These are phyloP conservation scores for Yamadazyma scolyti DNA, from an alignment of 805 yeast genomes.

Conservation along the genomic window DNA sequence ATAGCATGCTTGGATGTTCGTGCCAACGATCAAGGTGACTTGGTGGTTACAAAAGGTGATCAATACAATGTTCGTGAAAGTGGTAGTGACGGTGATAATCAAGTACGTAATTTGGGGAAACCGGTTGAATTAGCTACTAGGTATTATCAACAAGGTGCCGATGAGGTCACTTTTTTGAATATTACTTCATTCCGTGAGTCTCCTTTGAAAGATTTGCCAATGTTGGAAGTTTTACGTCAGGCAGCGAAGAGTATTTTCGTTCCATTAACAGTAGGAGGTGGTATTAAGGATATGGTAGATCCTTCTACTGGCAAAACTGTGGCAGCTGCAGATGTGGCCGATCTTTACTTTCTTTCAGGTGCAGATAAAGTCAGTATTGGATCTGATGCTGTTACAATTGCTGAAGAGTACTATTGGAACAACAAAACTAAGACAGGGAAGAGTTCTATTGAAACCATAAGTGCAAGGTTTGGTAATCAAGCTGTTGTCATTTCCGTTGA, in stretches of 20 bases:
- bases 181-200: slow-evolving; percentile 95
- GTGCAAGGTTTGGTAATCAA: slow-evolving; percentile 89
- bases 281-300: slow-evolving; percentile 86
- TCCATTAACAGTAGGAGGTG: slow-evolving; percentile 98
- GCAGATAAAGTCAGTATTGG: slow-evolving; percentile 98
- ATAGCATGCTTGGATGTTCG: slow-evolving; percentile 98
- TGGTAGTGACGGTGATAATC: slow-evolving; percentile 33
- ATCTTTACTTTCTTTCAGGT: slow-evolving; percentile 89
- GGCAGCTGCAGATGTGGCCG: slow-evolving; percentile 88
- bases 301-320: slow-evolving; percentile 70
- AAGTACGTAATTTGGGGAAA: slow-evolving; percentile 91
- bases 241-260: slow-evolving; percentile 93
- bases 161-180: slow-evolving; percentile 90
- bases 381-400: slow-evolving; percentile 92
- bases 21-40: slow-evolving; percentile 88
- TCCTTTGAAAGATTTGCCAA: slow-evolving; percentile 90
- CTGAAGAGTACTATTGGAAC: slow-evolving; percentile 69
- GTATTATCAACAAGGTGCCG: slow-evolving; percentile 93
- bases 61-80: slow-evolving; percentile 93
- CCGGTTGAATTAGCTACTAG: slow-evolving; percentile 92
- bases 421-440: slow-evolving; percentile 62
- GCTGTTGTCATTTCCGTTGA: slow-evolving; percentile 99
- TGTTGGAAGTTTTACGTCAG: slow-evolving; percentile 79
- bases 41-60: slow-evolving; percentile 98
- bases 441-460: slow-evolving; percentile 90